phyloP scores from a whole-genome alignment of 257 asterid genomes.

The Solanum chaucha region DNA sequence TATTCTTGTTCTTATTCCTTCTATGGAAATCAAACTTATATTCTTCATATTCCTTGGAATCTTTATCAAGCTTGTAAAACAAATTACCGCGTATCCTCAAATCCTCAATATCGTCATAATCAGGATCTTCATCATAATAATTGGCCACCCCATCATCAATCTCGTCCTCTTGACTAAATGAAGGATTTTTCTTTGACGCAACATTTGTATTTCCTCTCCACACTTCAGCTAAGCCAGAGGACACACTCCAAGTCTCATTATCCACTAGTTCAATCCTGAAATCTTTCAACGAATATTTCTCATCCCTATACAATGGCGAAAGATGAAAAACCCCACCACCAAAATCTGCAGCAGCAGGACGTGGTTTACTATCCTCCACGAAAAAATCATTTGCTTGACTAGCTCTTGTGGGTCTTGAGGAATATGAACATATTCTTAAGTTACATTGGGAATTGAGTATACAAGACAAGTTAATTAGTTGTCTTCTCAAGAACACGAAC shows the following conservation, averaged over 20 bases:
- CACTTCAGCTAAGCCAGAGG: conserved; percentile 53
- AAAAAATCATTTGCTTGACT: not conserved
- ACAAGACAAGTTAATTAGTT: not conserved
- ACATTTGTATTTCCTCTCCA: conserved; percentile 34
- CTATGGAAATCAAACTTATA: conserved; percentile 55
- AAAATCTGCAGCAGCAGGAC: conserved; percentile 2
- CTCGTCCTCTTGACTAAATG: conserved; percentile 5
- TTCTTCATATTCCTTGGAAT: conserved; percentile 74
- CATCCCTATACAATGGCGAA: conserved; percentile 42
- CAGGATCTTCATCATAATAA: conserved; percentile 20
- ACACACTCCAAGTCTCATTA: conserved; percentile 55
- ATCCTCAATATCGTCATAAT: conserved; percentile 64
- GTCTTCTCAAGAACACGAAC: not conserved
- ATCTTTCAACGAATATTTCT: conserved; percentile 13
- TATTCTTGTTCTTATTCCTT: conserved; percentile 39
- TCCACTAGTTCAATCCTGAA: conserved; percentile 51
- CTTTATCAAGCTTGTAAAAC: conserved; percentile 74
- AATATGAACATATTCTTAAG: not conserved
- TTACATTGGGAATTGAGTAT: not conserved
- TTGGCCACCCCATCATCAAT: not conserved
- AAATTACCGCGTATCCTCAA: conserved; percentile 64
- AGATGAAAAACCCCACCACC: conserved; percentile 30
- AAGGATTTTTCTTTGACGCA: conserved; percentile 1
- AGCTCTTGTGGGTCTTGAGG: not conserved
- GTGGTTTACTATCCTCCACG: not conserved